Conservation (phyloP, 2,329 filamentous ascomycete species). For the Colletotrichum acutatum region DNA sequence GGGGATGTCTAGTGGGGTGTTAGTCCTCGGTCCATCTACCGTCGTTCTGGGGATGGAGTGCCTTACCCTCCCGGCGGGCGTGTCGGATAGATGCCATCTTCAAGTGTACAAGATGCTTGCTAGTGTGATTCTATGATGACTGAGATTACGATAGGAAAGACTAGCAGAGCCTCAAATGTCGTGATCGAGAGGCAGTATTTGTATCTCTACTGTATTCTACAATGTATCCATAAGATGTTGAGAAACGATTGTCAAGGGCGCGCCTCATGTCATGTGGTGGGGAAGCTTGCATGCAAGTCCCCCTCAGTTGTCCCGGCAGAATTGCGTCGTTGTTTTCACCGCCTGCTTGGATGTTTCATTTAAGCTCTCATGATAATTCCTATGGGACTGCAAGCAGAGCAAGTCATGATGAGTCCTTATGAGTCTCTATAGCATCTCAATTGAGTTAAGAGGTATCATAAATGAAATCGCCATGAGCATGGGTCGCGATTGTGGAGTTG, state of each 20-base stretch:
- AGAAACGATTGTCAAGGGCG: constrained; percentile 10
- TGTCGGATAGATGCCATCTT: constrained; percentile 61
- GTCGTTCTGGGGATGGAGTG: neutral
- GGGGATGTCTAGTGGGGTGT: constrained; percentile 72
- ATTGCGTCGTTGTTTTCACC: constrained; percentile 5
- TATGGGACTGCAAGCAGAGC: neutral
- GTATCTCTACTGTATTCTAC: neutral
- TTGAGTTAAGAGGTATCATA: neutral
- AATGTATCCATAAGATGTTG: neutral
- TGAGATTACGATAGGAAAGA: neutral
- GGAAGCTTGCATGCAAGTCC: constrained; percentile 6
- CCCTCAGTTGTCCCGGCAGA: constrained; percentile 1
- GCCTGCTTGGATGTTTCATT: constrained; percentile 10
- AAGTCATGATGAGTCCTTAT: too few relatives aligned
- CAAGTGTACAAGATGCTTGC: neutral
- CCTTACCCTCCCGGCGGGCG: constrained; percentile 68
- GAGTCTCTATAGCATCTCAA: neutral
- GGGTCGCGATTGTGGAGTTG: neutral
- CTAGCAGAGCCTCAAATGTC: neutral
- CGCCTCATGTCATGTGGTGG: constrained; percentile 23
- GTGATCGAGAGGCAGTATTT: neutral
- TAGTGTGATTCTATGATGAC: neutral
- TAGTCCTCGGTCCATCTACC: neutral
- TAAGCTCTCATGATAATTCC: neutral
- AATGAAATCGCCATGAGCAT: neutral